Percentiles rank a stretch among this genome's conserved stretches.
These are phyloP conservation scores for Erysimum cheiranthoides DNA, from an alignment of 345 rosid species.

Conservation along the genomic window DNA sequence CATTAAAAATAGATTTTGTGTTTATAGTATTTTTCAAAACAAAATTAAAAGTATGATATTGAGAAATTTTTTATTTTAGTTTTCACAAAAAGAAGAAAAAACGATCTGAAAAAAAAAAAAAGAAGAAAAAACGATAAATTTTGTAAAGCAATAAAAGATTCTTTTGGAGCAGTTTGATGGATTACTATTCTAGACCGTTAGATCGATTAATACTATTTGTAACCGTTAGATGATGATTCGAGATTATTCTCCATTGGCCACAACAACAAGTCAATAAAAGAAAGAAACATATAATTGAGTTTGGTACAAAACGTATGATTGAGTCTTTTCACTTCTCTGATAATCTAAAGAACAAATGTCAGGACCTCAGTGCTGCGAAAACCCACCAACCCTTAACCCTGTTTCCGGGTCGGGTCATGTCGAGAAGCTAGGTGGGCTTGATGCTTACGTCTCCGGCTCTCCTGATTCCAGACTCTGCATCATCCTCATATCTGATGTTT, in stretches of 20 bases:
- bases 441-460: slow-evolving; percentile 70
- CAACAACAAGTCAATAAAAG: background rate
- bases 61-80: no score
- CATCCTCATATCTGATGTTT: slow-evolving; percentile 71
- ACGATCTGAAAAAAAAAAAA: no score
- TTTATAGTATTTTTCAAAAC: no score
- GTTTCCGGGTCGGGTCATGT: slow-evolving; percentile 64
- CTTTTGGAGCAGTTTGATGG: no score
- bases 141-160: no score
- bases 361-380: slow-evolving; percentile 73
- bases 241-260: background rate
- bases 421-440: slow-evolving; percentile 66
- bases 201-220: no score
- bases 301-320: slow-evolving; percentile 5
- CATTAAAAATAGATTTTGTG: no score
- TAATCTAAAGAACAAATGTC: slow-evolving; percentile 48
- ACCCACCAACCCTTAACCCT: slow-evolving; percentile 69
- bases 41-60: no score
- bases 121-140: no score
- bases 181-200: no score
- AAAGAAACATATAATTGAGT: slow-evolving; percentile 1
- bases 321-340: slow-evolving; percentile 1
- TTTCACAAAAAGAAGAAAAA: no score
- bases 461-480: slow-evolving; percentile 59
- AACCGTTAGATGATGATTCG: background rate